phyloP scores from a whole-genome alignment of 2,329 filamentous ascomycete genomes.

The Cytospora paraplurivora region DNA sequence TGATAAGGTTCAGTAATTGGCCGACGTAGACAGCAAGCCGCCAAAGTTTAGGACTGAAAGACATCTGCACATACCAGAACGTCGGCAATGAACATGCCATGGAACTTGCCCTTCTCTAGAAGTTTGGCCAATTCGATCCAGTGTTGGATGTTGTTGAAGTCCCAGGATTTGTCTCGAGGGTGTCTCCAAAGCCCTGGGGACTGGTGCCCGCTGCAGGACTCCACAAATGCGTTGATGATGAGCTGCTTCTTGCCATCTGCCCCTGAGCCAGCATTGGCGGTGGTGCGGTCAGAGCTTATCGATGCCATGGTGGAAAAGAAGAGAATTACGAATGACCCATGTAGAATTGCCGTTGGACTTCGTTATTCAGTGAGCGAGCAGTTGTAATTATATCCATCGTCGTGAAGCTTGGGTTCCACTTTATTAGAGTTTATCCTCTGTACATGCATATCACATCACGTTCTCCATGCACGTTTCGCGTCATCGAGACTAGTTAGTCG shows the following conservation, averaged over 20 bases:
- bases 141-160: conserved; percentile 32
- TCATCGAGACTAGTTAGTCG: not conserved
- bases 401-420: not conserved
- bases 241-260: conserved; percentile 40
- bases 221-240: conserved; percentile 48
- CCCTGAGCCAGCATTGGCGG: not conserved
- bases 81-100: conserved; percentile 45
- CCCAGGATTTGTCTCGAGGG: conserved; percentile 29
- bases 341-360: not conserved
- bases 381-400: not conserved
- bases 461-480: not conserved
- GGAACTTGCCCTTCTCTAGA: conserved; percentile 42
- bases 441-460: not conserved
- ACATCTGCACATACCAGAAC: conserved; percentile 30
- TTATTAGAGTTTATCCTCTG: not conserved
- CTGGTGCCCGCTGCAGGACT: conserved; percentile 25
- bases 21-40: no score
- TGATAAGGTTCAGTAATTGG: not conserved
- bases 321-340: not conserved
- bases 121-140: conserved; percentile 43
- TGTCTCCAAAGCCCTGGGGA: conserved; percentile 28
- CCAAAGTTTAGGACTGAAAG: no score
- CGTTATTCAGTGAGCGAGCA: not conserved
- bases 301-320: conserved; percentile 19
- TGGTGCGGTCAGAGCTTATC: conserved; percentile 4